These are phyloP conservation scores for Populus deltoides DNA, from an alignment of 345 rosid genomes.

Conservation along the genomic window DNA sequence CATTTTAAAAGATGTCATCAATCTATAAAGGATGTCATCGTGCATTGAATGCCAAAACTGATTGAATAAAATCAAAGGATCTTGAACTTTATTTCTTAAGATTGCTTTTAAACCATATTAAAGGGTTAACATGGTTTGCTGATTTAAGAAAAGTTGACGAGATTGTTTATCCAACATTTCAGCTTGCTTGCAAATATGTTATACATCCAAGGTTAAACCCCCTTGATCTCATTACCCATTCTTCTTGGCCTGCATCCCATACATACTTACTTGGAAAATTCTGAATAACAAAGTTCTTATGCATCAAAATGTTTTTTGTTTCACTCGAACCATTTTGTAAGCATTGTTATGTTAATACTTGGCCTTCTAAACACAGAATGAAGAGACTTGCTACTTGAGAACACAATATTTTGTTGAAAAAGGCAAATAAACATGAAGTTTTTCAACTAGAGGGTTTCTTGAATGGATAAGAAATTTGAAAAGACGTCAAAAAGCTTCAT, in stretches of 20 bases:
- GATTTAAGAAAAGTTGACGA: neutral
- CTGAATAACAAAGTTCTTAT: neutral
- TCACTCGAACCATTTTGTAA: neutral
- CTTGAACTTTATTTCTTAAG: too few relatives aligned
- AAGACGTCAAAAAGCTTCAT: neutral
- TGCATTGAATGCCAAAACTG: neutral
- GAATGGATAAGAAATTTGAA: neutral
- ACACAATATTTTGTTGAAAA: neutral
- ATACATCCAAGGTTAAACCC: neutral
- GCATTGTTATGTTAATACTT: neutral
- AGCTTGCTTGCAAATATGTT: too few relatives aligned
- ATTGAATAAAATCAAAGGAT: neutral
- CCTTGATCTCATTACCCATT: neutral
- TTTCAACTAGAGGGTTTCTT: neutral
- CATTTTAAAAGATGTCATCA: neutral
- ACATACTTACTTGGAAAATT: neutral
- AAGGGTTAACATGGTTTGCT: too few relatives aligned
- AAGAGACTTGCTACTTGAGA: neutral
- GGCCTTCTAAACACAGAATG: neutral
- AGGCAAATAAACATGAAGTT: neutral
- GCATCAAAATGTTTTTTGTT: neutral
- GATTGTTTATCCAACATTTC: neutral
- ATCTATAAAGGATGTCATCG: neutral
- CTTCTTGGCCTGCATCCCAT: neutral
- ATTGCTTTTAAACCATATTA: too few relatives aligned